Base-by-base conservation (phyloP, 2,329 filamentous ascomycete species). In the Alternaria burnsii region DNA sequence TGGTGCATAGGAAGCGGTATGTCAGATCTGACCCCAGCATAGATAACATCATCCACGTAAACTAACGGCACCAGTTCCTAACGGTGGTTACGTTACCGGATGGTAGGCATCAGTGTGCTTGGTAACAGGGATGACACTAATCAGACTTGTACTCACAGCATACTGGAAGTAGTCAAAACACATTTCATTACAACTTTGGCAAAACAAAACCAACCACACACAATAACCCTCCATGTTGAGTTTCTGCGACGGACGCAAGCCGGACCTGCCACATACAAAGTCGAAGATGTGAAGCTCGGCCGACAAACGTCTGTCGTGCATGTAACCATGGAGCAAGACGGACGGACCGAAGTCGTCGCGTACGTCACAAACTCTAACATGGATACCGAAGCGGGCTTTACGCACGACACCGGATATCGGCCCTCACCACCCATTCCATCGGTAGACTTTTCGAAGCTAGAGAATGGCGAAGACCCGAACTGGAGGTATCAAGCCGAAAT, bases 21-120 rank as follows among this genome's bases (percentile, higher is more conserved):
- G 69, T 57, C 26, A 26, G 12, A 50, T 14, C 26, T 26, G 12
- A 43, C 10, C 24, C 36, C 26, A 38, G 48, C 22, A 41, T 42
- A 22, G 8, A n/a, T n/a, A 28, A 22, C n/a, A 36, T 24, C 14
- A 20, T 24, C n/a, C 32, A n/a, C 14, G 41, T 43, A 44, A 48
- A 50, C 56, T 57, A 60, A 62, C 8, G 30, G 41, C 54, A 46
- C 36, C 70, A 89, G 90, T 92, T 12, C 89, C 89, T 6, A 88
- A 92, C 75, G 90, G 90, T 53, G 90, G 90, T 59, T 90, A 89
- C 69, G 86, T 91, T 16, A 88, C 89, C 10, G 83, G 87, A 0
- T 82, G 58, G 58, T 61, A 42, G 57, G 22, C 12, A 10, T 26
- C 11, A 16, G 14, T 22, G n/a, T 14, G 26, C 6, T 36, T 14